Conservation (phyloP, 2,329 filamentous ascomycete species). For the Arthrobotrys conoides region DNA sequence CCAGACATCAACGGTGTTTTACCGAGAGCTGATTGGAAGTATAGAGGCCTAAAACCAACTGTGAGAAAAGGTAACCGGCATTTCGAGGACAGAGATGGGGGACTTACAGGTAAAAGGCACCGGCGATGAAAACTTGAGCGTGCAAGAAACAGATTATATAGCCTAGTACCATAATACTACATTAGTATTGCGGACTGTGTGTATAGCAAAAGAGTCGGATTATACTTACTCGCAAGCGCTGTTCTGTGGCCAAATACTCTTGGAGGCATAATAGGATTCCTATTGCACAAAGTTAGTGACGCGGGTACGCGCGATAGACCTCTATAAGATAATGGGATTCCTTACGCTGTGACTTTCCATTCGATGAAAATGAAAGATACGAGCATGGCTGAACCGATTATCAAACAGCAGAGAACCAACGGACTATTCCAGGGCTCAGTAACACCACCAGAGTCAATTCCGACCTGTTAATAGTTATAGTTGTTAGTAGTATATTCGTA, state of each 20-base stretch:
- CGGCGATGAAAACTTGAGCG: slow-evolving; percentile 75
- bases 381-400: slow-evolving; percentile 73
- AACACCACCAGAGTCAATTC: slow-evolving; percentile 78
- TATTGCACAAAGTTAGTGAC: background rate
- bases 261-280: slow-evolving; percentile 76
- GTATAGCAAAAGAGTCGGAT: slow-evolving; percentile 65
- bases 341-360: slow-evolving; percentile 74
- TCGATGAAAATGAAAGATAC: slow-evolving; percentile 75
- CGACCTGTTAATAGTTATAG: slow-evolving; percentile 65
- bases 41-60: slow-evolving; percentile 65
- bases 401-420: slow-evolving; percentile 74
- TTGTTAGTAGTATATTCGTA: background rate
- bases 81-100: background rate
- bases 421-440: slow-evolving; percentile 75
- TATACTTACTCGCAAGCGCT: slow-evolving; percentile 70
- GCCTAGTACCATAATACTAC: slow-evolving; percentile 67
- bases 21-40: slow-evolving; percentile 78
- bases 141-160: slow-evolving; percentile 68
- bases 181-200: slow-evolving; percentile 66
- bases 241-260: slow-evolving; percentile 73
- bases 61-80: background rate
- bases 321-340: background rate
- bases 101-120: slow-evolving; percentile 70
- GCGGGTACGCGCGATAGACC: background rate
- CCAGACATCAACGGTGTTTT: slow-evolving; percentile 75